Base-by-base conservation (phyloP, 192 early-diverging fungal genomes). In the Piromyces finnis region DNA sequence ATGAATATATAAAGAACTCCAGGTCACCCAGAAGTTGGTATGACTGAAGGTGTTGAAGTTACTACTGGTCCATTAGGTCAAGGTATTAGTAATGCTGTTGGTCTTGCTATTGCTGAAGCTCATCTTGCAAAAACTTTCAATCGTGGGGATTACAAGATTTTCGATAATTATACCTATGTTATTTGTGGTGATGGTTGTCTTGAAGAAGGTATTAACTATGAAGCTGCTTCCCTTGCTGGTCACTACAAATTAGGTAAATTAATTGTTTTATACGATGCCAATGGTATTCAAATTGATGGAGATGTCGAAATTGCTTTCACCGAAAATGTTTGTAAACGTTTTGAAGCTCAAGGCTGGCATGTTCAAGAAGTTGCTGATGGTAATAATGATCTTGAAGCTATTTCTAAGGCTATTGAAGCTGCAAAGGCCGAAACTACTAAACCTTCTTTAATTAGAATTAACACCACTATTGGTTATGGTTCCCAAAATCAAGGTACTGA, bases 21-120 rank as follows among this genome's bases (percentile, higher is more conserved):
- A 28, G 97, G 97, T 9, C 97, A 99, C 84, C 97, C 97, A 29
- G 97, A 99, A 87, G 85, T 85, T 28, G 86, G 88, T 81, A 91
- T 92, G 79, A 94, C 95, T 30, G 87, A 89, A 77, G 96, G 97
- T 78, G 90, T 99, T 83, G 97, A 99, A 86, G 96, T 97, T 18
- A 95, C 97, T 36, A 99, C 97, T 79, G 97, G 97, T 39, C 97
- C 97, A 59, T 92, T 98, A 37, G 97, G 97, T 79, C 96, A 97
- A 89, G 94, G 88, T 79, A 93, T 99, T 78, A 86, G 92, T 39
- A 95, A 93, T 81, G 91, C 96, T 29, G 96, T 99, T 77, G 97
- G 97, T 86, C 88, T 97, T 78, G 97, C 97, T 30, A 87, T 93
- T 78, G 96, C 93, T 41, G 92, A 94, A 85, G 93, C 92, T 32